Evolutionary conservation across 2,329 filamentous ascomycete species (phyloP).

Genomic region (Pseudophaeomoniella oleicola): DNA sequence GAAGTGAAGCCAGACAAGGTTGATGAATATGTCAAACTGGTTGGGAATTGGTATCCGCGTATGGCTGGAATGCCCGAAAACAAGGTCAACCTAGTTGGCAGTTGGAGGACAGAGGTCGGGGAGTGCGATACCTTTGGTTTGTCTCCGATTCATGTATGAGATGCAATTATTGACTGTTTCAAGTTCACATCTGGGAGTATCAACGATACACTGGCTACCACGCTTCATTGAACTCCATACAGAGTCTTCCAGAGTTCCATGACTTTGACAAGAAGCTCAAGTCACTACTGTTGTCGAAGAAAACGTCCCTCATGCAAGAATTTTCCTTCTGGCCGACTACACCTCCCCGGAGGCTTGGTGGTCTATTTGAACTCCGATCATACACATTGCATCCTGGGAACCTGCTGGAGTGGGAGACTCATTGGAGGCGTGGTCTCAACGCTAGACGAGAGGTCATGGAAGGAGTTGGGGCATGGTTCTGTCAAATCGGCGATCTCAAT

Average conservation of each 20-base stretch:
- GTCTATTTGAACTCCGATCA: slow-evolving; percentile 87
- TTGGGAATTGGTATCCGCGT: slow-evolving; percentile 81
- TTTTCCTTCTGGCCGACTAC: slow-evolving; percentile 99
- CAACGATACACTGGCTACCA: slow-evolving; percentile 95
- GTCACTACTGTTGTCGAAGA: slow-evolving; percentile 69
- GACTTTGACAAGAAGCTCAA: slow-evolving; percentile 77
- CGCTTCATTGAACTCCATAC: slow-evolving; percentile 73
- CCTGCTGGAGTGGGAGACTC: slow-evolving; percentile 94
- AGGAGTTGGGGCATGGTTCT: slow-evolving; percentile 95
- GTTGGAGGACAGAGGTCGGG: slow-evolving; percentile 95
- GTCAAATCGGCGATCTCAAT: slow-evolving; percentile 94
- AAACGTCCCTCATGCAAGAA: slow-evolving; percentile 92
- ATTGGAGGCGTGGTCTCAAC: slow-evolving; percentile 86
- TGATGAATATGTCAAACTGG: slow-evolving; percentile 81
- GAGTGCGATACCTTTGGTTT: slow-evolving; percentile 91
- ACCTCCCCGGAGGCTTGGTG: slow-evolving; percentile 74
- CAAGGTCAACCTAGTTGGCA: slow-evolving; percentile 90
- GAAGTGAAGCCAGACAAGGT: slow-evolving; percentile 91
- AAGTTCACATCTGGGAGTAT: slow-evolving; percentile 99
- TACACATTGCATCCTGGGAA: slow-evolving; percentile 95
- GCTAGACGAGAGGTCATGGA: slow-evolving; percentile 96
- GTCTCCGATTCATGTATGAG: not conserved
- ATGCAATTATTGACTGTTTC: slow-evolving; percentile 16
- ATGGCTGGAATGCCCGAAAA: slow-evolving; percentile 77
- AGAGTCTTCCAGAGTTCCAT: slow-evolving; percentile 66